Evolutionary conservation across 371 early-diverging fungal species (phyloP).

Genomic region (Apophysomyces elegans): DNA sequence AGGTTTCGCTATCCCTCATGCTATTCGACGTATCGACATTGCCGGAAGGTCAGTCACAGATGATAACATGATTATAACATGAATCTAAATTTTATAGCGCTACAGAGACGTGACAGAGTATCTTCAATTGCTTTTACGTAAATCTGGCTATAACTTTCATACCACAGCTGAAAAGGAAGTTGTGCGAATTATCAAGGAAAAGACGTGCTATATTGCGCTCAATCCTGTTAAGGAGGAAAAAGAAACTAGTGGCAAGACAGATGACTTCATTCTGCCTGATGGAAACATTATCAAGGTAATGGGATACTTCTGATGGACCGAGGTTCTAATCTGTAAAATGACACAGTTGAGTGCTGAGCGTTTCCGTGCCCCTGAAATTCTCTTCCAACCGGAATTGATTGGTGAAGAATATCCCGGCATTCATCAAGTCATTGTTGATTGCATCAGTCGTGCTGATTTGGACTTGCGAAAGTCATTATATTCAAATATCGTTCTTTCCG

Average conservation of each 20-base stretch:
- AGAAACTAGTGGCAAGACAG: slow-evolving; percentile 70
- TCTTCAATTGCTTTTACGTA: slow-evolving; percentile 84
- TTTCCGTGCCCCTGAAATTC: slow-evolving; percentile 83
- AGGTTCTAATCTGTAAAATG: slow-evolving; percentile 7
- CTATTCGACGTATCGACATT: slow-evolving; percentile 89
- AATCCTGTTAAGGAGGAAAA: slow-evolving; percentile 91
- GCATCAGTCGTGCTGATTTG: slow-evolving; percentile 89
- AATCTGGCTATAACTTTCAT: slow-evolving; percentile 84
- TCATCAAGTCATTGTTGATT: slow-evolving; percentile 88
- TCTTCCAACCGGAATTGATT: slow-evolving; percentile 91
- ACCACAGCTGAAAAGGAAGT: slow-evolving; percentile 95
- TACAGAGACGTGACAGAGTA: slow-evolving; percentile 88
- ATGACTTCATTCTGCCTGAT: slow-evolving; percentile 91
- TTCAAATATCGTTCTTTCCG: slow-evolving; percentile 90
- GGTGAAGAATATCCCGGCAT: slow-evolving; percentile 91
- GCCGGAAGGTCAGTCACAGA: slow-evolving; percentile 73
- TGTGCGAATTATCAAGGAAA: slow-evolving; percentile 94
- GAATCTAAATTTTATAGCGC: neutral
- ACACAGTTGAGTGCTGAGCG: slow-evolving; percentile 78
- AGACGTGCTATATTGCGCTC: slow-evolving; percentile 90
- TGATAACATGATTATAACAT: neutral
- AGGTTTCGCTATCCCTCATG: slow-evolving; percentile 95
- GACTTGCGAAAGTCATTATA: slow-evolving; percentile 90
- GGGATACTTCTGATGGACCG: neutral
- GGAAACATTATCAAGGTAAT: slow-evolving; percentile 83